phyloP scores from a whole-genome alignment of 1,284 basidiomycete species.

The Puccinia polysora region DNA sequence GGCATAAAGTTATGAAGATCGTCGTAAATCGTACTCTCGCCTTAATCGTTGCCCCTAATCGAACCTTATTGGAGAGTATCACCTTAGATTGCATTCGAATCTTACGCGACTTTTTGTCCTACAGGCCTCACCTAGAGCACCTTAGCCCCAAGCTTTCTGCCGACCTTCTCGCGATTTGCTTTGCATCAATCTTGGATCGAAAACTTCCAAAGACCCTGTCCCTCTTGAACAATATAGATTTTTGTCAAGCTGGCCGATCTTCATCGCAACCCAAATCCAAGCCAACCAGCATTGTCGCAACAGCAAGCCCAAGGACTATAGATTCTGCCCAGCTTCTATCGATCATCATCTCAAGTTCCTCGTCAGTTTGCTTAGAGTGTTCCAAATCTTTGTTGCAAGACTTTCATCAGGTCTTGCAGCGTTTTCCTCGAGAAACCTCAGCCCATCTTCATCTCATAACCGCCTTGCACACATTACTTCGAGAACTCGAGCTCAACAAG shows the following conservation, averaged over 20 bases:
- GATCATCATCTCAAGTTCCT: conserved; percentile 17
- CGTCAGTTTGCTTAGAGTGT: conserved; percentile 18
- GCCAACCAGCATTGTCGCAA: background rate
- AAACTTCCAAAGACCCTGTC: conserved; percentile 20
- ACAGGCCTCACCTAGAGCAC: conserved; percentile 29
- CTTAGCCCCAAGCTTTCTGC: conserved; percentile 6
- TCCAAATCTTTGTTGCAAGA: conserved; percentile 27
- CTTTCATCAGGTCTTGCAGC: conserved; percentile 25
- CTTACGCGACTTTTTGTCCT: conserved; percentile 34
- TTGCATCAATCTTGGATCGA: conserved; percentile 36
- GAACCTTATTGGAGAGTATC: conserved; percentile 8
- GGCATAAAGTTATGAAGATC: conserved; percentile 33
- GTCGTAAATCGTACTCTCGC: conserved; percentile 34
- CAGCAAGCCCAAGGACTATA: conserved; percentile 19
- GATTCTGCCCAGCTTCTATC: conserved; percentile 32
- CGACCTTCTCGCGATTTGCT: conserved; percentile 29
- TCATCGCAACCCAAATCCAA: background rate
- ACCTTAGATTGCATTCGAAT: conserved; percentile 40
- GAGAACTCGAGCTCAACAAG: conserved; percentile 37
- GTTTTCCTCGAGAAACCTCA: conserved; percentile 23
- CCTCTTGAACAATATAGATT: conserved; percentile 17
- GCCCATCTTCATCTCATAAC: conserved; percentile 41
- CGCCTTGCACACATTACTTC: conserved; percentile 24
- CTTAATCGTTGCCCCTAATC: conserved; percentile 7
- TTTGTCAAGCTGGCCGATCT: conserved; percentile 3